A percentile compares a stretch with the other conserved stretches of the same genome.
These are phyloP conservation scores for Dactylellina parvicollis DNA, from an alignment of 2,329 filamentous ascomycete genomes.

Conservation along the genomic window DNA sequence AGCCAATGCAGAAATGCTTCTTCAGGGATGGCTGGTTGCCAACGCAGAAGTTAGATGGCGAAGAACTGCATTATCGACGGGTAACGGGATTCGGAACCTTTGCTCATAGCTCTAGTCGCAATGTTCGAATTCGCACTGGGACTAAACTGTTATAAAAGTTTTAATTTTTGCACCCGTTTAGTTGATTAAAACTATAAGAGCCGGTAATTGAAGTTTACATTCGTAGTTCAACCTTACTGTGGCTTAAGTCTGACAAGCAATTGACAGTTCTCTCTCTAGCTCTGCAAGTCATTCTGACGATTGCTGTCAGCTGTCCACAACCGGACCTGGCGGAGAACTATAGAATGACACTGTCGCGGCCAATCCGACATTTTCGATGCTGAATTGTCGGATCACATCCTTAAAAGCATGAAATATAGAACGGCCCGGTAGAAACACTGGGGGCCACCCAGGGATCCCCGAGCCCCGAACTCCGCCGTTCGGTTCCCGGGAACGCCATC, in stretches of 20 bases:
- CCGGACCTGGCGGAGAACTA: not conserved
- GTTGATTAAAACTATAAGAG: no score
- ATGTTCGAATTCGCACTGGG: no score
- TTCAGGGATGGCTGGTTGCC: not conserved
- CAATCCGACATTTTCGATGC: conserved; percentile 16
- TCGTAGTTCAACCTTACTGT: no score
- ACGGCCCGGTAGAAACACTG: not conserved
- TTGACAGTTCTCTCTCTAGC: not conserved
- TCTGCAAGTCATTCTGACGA: conserved; percentile 17
- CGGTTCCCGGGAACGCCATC: not conserved
- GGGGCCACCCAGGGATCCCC: not conserved
- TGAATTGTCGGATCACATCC: not conserved
- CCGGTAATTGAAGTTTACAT: no score
- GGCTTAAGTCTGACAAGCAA: no score
- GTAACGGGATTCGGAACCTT: no score
- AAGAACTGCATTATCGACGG: no score
- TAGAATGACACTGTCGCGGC: not conserved
- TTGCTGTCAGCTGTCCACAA: not conserved
- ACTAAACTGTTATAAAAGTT: no score
- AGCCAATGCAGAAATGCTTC: not conserved
- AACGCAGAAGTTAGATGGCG: not conserved
- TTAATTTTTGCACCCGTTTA: no score
- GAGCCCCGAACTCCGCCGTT: not conserved
- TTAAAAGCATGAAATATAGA: not conserved
- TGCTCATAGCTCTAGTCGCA: no score